These are phyloP conservation scores for Scedosporium minutisporum DNA, from an alignment of 2,329 filamentous ascomycete genomes.

Conservation along the genomic window DNA sequence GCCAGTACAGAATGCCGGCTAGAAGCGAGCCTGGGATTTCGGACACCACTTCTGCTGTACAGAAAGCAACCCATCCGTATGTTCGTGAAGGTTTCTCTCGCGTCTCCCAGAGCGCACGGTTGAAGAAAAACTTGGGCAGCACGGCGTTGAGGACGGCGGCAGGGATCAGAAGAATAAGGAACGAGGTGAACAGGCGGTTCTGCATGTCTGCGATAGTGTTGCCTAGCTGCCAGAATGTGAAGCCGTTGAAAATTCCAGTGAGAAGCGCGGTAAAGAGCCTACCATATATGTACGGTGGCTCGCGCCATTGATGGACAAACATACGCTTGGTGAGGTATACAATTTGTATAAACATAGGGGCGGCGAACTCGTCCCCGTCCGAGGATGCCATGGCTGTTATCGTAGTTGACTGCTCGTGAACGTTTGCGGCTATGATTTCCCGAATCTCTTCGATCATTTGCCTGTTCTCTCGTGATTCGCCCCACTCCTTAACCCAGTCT, in stretches of 20 bases:
- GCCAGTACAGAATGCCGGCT: constrained; percentile 65
- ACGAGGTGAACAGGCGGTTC: constrained; percentile 73
- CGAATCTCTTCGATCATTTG: constrained; percentile 6
- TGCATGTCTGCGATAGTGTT: constrained; percentile 65
- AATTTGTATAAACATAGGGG: constrained; percentile 41
- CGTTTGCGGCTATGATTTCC: constrained; percentile 1
- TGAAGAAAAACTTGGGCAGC: constrained; percentile 67
- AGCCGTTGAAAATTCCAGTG: constrained; percentile 78
- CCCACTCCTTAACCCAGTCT: constrained; percentile 25
- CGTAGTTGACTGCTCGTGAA: constrained; percentile 17
- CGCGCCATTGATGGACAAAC: constrained; percentile 79
- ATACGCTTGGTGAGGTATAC: constrained; percentile 66
- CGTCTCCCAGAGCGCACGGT: constrained; percentile 61
- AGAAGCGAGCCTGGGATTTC: constrained; percentile 73
- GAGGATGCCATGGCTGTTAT: constrained; percentile 12
- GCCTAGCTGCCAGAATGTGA: constrained; percentile 70
- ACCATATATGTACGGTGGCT: constrained; percentile 75
- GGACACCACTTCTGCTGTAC: constrained; percentile 71
- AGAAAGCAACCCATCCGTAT: constrained; percentile 63
- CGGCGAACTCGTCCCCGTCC: constrained; percentile 16
- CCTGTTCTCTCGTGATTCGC: not conserved
- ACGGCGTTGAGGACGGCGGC: constrained; percentile 78
- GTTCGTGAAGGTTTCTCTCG: constrained; percentile 77
- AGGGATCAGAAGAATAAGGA: constrained; percentile 67
- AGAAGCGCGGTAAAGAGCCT: constrained; percentile 69